Evolutionary conservation across 192 early-diverging fungal genomes (phyloP), one percentile per base, ranked within the genome.

Genomic region (Backusella luteola): DNA sequence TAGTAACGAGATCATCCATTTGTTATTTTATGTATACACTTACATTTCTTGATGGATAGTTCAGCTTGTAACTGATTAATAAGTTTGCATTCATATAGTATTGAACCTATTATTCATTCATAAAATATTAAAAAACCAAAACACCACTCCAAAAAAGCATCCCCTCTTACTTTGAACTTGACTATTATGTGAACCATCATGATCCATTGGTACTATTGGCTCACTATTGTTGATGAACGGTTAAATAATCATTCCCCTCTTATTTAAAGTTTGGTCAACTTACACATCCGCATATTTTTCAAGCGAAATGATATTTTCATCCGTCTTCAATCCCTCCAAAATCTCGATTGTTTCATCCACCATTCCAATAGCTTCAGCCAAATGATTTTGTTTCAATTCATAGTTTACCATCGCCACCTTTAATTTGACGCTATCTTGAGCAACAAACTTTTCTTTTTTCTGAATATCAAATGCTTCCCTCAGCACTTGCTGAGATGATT

Each of bases 371-470:
- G 93, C 87, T n/a, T 71, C 78, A 21, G 88, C 83, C 63, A 80
- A 79, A 32, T 77, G 73, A 2, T 74, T 77, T 19, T 73, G 76
- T 0, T 84, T 80, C 46, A 87, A 68, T 34, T 83, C 76, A 2
- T 89, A 78, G 67, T 93, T 89, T 1, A 89, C 91, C 19, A 77
- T 44, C 19, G 82, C 66, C 17, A 90, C 39, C 38, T 87, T 83
- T 72, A 82, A 36, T 75, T 75, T 32, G 0, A 78, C 63, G 14
- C 73, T 56, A 29, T 77, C 75, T 63, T 63, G 56, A 8, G 56
- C 23, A 69, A 69, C 39, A 38, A 49, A 29, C 15, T 69, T 35
- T n/a, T 70, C 34, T 4, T 53, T 36, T 29, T 69, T 69, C 63
- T 74, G 73, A 7, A 77, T 26, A 67, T 85, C 82, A 5, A 76